A percentile compares a stretch with the other conserved stretches of the same genome.
Evolutionary conservation across 2,329 filamentous ascomycete genomes (phyloP).

Genomic region (Zymoseptoria crescenta): DNA sequence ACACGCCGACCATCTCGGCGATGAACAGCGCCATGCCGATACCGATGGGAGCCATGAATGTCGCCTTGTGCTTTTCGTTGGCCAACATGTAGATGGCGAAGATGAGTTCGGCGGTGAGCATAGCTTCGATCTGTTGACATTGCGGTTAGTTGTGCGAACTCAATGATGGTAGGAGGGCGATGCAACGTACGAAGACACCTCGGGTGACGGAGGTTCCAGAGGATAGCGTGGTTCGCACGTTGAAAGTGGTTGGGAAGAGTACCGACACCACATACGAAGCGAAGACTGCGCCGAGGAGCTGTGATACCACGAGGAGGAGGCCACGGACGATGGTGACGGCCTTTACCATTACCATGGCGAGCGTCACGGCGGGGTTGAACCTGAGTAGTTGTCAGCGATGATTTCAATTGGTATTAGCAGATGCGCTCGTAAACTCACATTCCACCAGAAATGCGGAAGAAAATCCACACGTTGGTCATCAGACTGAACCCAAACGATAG

Average conservation of each 20-base stretch:
- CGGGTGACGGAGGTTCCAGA: conserved; percentile 30
- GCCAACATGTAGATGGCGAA: conserved; percentile 37
- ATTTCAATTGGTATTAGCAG: neutral
- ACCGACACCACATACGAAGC: conserved; percentile 29
- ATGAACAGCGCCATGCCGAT: conserved; percentile 46
- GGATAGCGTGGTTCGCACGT: conserved; percentile 29
- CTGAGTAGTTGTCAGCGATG: conserved; percentile 6
- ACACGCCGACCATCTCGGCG: conserved; percentile 36
- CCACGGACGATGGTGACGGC: conserved; percentile 30
- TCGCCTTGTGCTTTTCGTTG: conserved; percentile 36
- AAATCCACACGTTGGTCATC: conserved; percentile 36
- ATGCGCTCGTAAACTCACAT: conserved; percentile 14
- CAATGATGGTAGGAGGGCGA: too few relatives aligned
- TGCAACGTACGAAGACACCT: conserved; percentile 28
- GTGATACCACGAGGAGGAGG: conserved; percentile 28
- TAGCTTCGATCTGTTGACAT: conserved; percentile 29
- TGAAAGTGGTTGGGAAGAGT: conserved; percentile 32
- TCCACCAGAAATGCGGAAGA: conserved; percentile 33
- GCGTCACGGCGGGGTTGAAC: conserved; percentile 31
- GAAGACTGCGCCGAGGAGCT: conserved; percentile 33
- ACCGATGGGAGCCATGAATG: conserved; percentile 37
- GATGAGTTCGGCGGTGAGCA: conserved; percentile 34
- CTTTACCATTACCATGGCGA: conserved; percentile 27
- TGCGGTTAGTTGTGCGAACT: neutral
- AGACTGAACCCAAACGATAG: conserved; percentile 36